Conservation (phyloP, 2,329 filamentous ascomycete species). For the Pseudocercospora musae region DNA sequence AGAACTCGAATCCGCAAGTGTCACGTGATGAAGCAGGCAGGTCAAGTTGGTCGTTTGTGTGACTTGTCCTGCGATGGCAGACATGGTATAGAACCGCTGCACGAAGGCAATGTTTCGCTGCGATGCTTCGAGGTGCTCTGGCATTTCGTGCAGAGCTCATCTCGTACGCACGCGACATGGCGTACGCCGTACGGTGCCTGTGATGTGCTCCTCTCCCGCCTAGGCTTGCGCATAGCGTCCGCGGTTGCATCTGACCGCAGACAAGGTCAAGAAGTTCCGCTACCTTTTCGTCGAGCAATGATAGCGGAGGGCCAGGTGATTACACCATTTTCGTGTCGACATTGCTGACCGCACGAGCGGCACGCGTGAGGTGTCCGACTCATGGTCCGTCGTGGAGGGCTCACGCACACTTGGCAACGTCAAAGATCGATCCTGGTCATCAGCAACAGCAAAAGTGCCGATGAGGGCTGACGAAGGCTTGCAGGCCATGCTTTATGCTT, state of each 20-base stretch:
- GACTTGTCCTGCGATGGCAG: too few species aligned
- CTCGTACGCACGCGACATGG: neutral
- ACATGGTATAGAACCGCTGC: too few species aligned
- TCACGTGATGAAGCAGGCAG: too few species aligned
- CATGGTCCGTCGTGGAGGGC: neutral
- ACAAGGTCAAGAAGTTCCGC: neutral
- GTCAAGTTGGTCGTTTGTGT: too few species aligned
- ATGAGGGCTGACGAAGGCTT: neutral
- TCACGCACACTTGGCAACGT: neutral
- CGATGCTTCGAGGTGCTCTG: too few species aligned
- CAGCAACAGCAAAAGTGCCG: neutral
- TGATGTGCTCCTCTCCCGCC: neutral
- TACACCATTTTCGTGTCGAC: too few species aligned
- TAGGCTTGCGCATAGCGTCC: too few species aligned
- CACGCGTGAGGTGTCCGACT: neutral
- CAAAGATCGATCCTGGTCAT: neutral
- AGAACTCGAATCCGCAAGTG: neutral
- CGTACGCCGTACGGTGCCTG: neutral
- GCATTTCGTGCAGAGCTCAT: too few species aligned
- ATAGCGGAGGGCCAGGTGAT: too few species aligned
- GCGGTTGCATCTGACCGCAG: neutral
- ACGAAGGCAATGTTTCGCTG: too few species aligned
- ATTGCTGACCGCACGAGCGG: neutral
- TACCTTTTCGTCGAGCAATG: too few species aligned
- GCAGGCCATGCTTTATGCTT: neutral